Evolutionary conservation across 2,329 filamentous ascomycete species (phyloP).

Genomic region (Fusarium sororula): DNA sequence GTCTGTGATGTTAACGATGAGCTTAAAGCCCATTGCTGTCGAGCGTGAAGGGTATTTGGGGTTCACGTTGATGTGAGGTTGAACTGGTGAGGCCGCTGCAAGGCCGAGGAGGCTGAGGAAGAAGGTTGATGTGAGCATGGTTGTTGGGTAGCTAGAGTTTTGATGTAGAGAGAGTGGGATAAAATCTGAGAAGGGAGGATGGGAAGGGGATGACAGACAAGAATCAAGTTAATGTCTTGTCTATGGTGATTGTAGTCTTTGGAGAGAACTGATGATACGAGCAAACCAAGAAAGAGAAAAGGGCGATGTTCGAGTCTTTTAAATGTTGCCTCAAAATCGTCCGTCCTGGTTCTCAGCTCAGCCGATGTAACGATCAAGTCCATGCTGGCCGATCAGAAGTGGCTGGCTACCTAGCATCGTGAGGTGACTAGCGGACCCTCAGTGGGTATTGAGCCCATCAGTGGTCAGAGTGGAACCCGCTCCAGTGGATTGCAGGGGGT

Average conservation of each 20-base stretch:
- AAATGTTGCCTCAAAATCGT: constrained; percentile 22
- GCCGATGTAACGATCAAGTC: constrained; percentile 31
- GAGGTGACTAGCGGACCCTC: constrained; percentile 13
- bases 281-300: constrained; percentile 8
- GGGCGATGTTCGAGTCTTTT: constrained; percentile 16
- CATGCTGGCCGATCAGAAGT: constrained; percentile 7
- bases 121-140: constrained; percentile 39
- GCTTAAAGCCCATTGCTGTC: constrained; percentile 49
- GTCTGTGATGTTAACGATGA: constrained; percentile 57
- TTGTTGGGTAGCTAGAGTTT: constrained; percentile 1
- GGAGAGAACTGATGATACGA: constrained; percentile 2
- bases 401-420: background rate
- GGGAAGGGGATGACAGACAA: background rate
- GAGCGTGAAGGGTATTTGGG: constrained; percentile 26
- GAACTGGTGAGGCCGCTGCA: constrained; percentile 35
- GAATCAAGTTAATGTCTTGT: background rate
- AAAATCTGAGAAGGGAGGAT: background rate
- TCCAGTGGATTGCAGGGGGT: constrained; percentile 3
- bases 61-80: constrained; percentile 18
- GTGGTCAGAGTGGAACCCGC: background rate
- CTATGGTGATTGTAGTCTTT: background rate
- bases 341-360: constrained; percentile 8
- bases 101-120: constrained; percentile 40
- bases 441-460: constrained; percentile 17
- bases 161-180: background rate